Percentiles rank a stretch among this genome's conserved stretches.
Conservation (phyloP, 768 basidiomycete genomes). For the Zangia roseola region DNA sequence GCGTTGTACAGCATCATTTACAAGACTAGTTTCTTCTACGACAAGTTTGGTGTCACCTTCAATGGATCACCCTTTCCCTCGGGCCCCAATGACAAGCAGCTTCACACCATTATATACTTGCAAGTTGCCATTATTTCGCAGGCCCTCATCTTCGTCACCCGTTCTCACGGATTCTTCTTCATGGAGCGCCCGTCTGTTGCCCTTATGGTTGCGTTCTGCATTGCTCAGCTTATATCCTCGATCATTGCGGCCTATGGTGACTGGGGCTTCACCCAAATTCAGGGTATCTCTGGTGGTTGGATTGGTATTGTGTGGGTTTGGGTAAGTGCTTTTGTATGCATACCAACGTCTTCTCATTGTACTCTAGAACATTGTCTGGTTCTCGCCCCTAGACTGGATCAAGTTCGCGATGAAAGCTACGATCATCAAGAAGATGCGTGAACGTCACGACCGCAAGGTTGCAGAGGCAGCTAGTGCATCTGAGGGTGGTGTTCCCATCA, state of each 20-base stretch:
- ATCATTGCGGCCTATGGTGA: slow-evolving; percentile 93
- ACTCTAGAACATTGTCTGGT: slow-evolving; percentile 88
- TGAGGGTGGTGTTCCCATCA: slow-evolving; percentile 60
- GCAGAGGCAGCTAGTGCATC: slow-evolving; percentile 37
- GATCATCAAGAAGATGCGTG: slow-evolving; percentile 80
- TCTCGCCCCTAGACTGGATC: slow-evolving; percentile 91
- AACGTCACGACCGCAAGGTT: slow-evolving; percentile 48
- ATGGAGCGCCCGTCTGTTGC: slow-evolving; percentile 93
- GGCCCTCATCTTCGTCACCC: slow-evolving; percentile 94
- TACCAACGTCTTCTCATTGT: slow-evolving; percentile 9
- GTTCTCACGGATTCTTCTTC: slow-evolving; percentile 94
- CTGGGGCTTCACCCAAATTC: slow-evolving; percentile 92
- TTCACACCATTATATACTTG: slow-evolving; percentile 91
- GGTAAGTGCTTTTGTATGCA: slow-evolving; percentile 48
- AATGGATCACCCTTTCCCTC: slow-evolving; percentile 26
- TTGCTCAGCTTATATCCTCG: slow-evolving; percentile 92
- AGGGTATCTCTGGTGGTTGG: slow-evolving; percentile 85
- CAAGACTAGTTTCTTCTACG: slow-evolving; percentile 86
- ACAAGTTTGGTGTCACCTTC: slow-evolving; percentile 76
- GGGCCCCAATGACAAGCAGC: slow-evolving; percentile 56
- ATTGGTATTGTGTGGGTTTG: slow-evolving; percentile 97
- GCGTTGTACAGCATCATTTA: slow-evolving; percentile 81
- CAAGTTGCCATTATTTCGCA: slow-evolving; percentile 99
- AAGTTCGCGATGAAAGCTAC: slow-evolving; percentile 97
- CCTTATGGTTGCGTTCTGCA: slow-evolving; percentile 84